phyloP scores from a whole-genome alignment of 768 basidiomycete genomes.

The Pluteus cervinus region DNA sequence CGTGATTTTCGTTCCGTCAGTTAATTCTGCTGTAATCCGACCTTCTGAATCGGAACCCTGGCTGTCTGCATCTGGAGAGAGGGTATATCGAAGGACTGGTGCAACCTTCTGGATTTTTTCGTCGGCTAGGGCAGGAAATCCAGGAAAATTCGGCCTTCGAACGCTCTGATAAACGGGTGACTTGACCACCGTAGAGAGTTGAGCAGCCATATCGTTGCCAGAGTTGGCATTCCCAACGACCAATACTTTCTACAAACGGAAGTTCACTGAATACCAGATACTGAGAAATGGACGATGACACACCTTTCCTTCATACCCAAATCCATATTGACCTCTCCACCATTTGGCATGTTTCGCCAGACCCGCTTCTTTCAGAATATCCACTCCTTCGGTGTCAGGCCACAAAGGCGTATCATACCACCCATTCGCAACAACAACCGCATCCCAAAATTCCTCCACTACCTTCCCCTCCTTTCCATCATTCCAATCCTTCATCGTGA shows the following conservation, averaged over 20 bases:
- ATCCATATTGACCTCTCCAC: slow-evolving; percentile 33
- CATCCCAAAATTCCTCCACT: slow-evolving; percentile 39
- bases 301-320: slow-evolving; percentile 33
- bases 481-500: slow-evolving; percentile 31
- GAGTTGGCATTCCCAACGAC: slow-evolving; percentile 49
- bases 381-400: slow-evolving; percentile 37
- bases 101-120: slow-evolving; percentile 36
- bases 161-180: slow-evolving; percentile 41
- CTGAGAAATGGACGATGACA: neutral
- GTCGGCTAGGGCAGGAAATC: slow-evolving; percentile 36
- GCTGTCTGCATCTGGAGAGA: too few species aligned
- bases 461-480: slow-evolving; percentile 11
- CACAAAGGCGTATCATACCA: slow-evolving; percentile 42
- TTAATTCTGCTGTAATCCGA: slow-evolving; percentile 28
- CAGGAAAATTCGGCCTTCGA: slow-evolving; percentile 31
- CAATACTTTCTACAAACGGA: slow-evolving; percentile 30
- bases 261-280: neutral
- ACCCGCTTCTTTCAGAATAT: slow-evolving; percentile 25
- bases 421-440: slow-evolving; percentile 38
- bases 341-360: slow-evolving; percentile 35
- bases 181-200: slow-evolving; percentile 30
- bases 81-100: slow-evolving; percentile 28
- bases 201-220: slow-evolving; percentile 45
- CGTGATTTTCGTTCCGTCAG: slow-evolving; percentile 29
- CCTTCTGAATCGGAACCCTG: slow-evolving; percentile 6